phyloP scores from a whole-genome alignment of 106 monocot species.

The Dendrobium chrysotoxum region DNA sequence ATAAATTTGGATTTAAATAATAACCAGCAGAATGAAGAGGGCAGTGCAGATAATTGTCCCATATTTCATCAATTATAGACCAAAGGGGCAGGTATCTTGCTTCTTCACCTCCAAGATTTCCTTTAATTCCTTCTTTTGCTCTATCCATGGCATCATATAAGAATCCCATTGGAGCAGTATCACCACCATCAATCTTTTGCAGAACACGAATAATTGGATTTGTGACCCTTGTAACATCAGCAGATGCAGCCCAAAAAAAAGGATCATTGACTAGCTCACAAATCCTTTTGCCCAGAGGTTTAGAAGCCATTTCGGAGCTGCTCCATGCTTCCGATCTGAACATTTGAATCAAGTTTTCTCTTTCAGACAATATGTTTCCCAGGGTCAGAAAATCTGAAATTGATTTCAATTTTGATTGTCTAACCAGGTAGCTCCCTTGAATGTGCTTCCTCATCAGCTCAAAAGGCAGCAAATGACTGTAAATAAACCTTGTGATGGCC shows the following conservation, averaged over 20 bases:
- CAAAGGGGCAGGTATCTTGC: conserved; percentile 37
- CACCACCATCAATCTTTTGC: conserved; percentile 26
- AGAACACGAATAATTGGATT: conserved; percentile 46
- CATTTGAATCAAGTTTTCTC: conserved; percentile 49
- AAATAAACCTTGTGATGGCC: conserved; percentile 54
- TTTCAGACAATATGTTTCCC: conserved; percentile 41
- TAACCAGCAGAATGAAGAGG: conserved; percentile 70
- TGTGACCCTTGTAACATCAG: conserved; percentile 45
- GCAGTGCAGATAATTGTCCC: conserved; percentile 68
- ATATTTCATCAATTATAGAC: conserved; percentile 62
- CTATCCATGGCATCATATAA: conserved; percentile 81
- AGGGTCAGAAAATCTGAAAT: conserved; percentile 48
- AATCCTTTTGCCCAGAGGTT: conserved; percentile 24
- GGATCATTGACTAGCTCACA: conserved; percentile 33
- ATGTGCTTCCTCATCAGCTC: conserved; percentile 46
- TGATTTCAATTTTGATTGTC: conserved; percentile 33
- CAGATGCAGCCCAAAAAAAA: conserved; percentile 60
- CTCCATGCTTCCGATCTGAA: conserved; percentile 46
- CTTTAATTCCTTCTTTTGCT: conserved; percentile 60
- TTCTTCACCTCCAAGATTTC: conserved; percentile 39
- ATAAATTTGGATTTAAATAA: conserved; percentile 66
- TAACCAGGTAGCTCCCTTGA: conserved; percentile 31
- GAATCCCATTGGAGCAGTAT: conserved; percentile 48
- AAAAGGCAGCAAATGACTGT: conserved; percentile 40
- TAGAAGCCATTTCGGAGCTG: conserved; percentile 40